A percentile compares a stretch with the other conserved stretches of the same genome.
Evolutionary conservation across 2,329 filamentous ascomycete genomes (phyloP).

Genomic region (Gnomoniopsis smithogilvyi): DNA sequence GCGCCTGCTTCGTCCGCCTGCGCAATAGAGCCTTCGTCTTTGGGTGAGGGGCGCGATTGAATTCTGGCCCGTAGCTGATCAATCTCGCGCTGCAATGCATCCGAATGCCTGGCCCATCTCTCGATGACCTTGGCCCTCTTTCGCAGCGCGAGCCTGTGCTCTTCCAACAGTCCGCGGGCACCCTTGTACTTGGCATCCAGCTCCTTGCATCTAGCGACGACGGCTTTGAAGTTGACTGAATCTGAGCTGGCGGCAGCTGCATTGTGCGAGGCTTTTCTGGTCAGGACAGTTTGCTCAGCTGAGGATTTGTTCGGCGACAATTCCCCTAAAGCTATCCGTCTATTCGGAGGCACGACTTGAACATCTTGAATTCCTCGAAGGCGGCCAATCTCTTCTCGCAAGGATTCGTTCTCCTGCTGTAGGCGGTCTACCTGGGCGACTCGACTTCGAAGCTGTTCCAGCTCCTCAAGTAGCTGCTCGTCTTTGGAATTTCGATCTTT

Average conservation of each 20-base stretch:
- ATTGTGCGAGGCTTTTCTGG: background rate
- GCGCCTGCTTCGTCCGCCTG: background rate
- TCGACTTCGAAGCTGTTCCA: slow-evolving; percentile 30
- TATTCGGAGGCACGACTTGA: slow-evolving; percentile 1
- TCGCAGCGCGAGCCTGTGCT: slow-evolving; percentile 34
- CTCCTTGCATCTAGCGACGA: slow-evolving; percentile 30
- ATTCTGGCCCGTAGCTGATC: slow-evolving; percentile 37
- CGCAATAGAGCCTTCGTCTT: background rate
- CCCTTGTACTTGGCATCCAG: slow-evolving; percentile 38
- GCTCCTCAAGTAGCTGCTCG: slow-evolving; percentile 29
- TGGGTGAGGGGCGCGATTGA: background rate
- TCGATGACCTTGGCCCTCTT: slow-evolving; percentile 40
- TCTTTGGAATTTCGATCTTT: slow-evolving; percentile 20
- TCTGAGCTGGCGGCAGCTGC: background rate
- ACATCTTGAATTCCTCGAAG: slow-evolving; percentile 21
- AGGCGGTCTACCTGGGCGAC: slow-evolving; percentile 33
- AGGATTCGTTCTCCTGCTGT: slow-evolving; percentile 38
- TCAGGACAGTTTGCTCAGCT: background rate
- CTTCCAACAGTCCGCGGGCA: slow-evolving; percentile 39
- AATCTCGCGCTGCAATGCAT: slow-evolving; percentile 40
- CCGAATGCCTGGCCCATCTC: slow-evolving; percentile 43
- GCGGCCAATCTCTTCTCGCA: slow-evolving; percentile 35
- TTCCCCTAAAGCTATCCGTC: slow-evolving; percentile 11
- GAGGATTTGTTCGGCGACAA: slow-evolving; percentile 15
- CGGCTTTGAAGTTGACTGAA: slow-evolving; percentile 11